These are phyloP conservation scores for Hymenoscyphus albidus DNA, from an alignment of 2,329 filamentous ascomycete species.

Conservation along the genomic window DNA sequence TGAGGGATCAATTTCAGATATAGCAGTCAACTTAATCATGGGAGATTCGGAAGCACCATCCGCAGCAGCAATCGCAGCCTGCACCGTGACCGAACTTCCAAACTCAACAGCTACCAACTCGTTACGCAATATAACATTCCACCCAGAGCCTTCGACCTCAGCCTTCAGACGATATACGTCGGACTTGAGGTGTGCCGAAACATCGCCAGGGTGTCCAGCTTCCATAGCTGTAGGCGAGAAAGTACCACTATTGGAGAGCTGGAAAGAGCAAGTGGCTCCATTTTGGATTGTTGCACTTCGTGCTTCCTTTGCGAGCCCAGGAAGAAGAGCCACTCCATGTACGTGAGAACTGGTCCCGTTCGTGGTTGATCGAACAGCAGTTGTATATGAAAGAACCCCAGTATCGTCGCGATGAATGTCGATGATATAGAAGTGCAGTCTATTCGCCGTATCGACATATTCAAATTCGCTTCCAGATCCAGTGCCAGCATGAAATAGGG, in stretches of 20 bases:
- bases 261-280: slow-evolving; percentile 16
- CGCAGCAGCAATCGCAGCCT: slow-evolving; percentile 8
- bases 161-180: slow-evolving; percentile 17
- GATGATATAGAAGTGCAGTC: slow-evolving; percentile 19
- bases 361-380: slow-evolving; percentile 11
- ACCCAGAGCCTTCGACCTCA: slow-evolving; percentile 12
- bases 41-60: background rate
- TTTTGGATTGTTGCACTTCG: background rate
- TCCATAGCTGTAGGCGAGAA: background rate
- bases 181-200: slow-evolving; percentile 12
- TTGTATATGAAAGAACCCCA: slow-evolving; percentile 16
- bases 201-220: slow-evolving; percentile 11
- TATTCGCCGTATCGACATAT: slow-evolving; percentile 15
- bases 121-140: slow-evolving; percentile 19
- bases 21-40: slow-evolving; percentile 15
- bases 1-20: slow-evolving; percentile 12
- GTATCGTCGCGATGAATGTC: slow-evolving; percentile 9
- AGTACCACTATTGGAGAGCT: slow-evolving; percentile 13
- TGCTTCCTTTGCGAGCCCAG: background rate
- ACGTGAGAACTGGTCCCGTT: slow-evolving; percentile 8
- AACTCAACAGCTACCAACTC: slow-evolving; percentile 12
- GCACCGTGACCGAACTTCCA: background rate
- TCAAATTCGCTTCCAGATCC: slow-evolving; percentile 18
- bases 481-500: slow-evolving; percentile 19
- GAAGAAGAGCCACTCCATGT: slow-evolving; percentile 9